Evolutionary conservation across 164 flowering plant genomes (phyloP).

Genomic region (Tetrastigma voinierianum): DNA sequence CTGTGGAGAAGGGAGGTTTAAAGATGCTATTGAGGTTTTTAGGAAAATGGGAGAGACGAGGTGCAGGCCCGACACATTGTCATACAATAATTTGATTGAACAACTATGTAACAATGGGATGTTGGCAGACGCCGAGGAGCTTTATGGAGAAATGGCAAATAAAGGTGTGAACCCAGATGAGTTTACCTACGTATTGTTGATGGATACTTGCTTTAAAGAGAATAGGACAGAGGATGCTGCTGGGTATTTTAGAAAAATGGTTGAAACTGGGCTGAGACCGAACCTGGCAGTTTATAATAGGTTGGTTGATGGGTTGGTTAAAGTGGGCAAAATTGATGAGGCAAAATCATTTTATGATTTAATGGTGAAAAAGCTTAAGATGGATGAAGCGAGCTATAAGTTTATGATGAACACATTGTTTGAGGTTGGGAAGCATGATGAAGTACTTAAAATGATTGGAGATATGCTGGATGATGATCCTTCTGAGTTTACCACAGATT

Average conservation of each 20-base stretch:
- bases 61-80: constrained; percentile 68
- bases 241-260: constrained; percentile 71
- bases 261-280: constrained; percentile 71
- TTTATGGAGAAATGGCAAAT: constrained; percentile 64
- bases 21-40: constrained; percentile 73
- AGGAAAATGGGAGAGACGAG: constrained; percentile 72
- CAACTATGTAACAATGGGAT: constrained; percentile 66
- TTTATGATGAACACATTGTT: constrained; percentile 63
- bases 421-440: constrained; percentile 63
- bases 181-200: constrained; percentile 60
- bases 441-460: constrained; percentile 57
- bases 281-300: constrained; percentile 66
- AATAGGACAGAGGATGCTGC: constrained; percentile 67
- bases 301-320: constrained; percentile 61
- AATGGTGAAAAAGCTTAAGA: constrained; percentile 81
- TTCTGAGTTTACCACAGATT: constrained; percentile 49
- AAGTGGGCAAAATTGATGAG: constrained; percentile 68
- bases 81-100: constrained; percentile 82
- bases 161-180: constrained; percentile 77
- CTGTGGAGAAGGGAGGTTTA: constrained; percentile 57
- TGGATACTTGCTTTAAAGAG: constrained; percentile 76
- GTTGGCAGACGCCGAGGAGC: constrained; percentile 71
- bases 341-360: constrained; percentile 72
- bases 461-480: constrained; percentile 61
- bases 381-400: constrained; percentile 59